Conservation (phyloP, 2,329 filamentous ascomycete species). For the Fusarium sp. region DNA sequence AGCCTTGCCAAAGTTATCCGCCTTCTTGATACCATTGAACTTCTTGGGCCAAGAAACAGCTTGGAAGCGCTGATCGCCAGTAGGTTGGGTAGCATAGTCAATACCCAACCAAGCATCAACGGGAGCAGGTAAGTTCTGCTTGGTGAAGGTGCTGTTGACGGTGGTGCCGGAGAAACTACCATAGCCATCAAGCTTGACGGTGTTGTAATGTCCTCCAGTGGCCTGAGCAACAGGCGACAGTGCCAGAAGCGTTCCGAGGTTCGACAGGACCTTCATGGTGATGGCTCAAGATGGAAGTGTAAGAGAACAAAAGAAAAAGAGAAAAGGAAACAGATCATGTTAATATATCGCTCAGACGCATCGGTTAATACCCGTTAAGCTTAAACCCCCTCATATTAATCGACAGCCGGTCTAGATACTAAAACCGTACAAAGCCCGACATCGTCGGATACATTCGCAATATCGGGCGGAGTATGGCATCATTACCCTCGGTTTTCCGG, state of each 20-base stretch:
- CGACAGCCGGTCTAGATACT: background rate
- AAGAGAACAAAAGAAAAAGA: rapidly evolving
- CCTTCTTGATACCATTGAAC: constrained; percentile 56
- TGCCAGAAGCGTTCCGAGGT: constrained; percentile 30
- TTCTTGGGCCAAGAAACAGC: constrained; percentile 55
- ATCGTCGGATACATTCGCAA: constrained; percentile 4
- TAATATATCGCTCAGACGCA: constrained; percentile 1
- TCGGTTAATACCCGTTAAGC: background rate
- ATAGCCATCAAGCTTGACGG: constrained; percentile 34
- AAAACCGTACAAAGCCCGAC: background rate
- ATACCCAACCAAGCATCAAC: constrained; percentile 63
- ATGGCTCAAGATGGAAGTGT: background rate
- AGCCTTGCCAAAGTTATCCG: constrained; percentile 55
- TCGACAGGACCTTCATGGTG: constrained; percentile 32
- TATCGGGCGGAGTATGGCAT: constrained; percentile 17
- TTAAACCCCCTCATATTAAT: background rate
- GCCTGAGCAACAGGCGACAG: constrained; percentile 20
- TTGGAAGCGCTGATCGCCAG: constrained; percentile 56
- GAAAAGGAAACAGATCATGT: rapidly evolving
- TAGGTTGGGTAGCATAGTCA: constrained; percentile 59
- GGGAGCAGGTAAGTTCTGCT: constrained; percentile 20
- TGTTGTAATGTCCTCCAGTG: constrained; percentile 2
- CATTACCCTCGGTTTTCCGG: constrained; percentile 4
- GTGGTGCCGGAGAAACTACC: constrained; percentile 39
- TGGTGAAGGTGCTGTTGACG: constrained; percentile 33